Base-by-base conservation (phyloP, 108 stramenopile genomes). In the Asterionellopsis glacialis region DNA sequence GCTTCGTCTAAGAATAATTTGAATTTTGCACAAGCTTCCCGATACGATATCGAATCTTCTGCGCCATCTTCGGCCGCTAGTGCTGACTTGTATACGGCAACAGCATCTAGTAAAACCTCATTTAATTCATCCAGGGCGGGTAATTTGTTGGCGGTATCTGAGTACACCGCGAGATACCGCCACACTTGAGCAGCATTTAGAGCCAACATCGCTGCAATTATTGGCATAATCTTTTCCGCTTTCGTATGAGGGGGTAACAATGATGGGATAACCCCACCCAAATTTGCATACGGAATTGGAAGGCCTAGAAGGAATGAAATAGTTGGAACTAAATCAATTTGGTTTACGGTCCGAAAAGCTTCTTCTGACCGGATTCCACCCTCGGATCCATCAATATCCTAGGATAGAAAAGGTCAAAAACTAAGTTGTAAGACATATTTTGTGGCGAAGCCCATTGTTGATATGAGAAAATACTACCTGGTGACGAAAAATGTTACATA, bases 291-390 rank as follows among this genome's bases (percentile, higher is more conserved):
- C n/a, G 98, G 98, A 52, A 97, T 90, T 0, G 98, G 96, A 28
- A 95, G 51, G 2, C 97, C 95, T 38, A 97, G 54, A 19, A 95
- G 67, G 19, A 96, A 43, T 11, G 91, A 81, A 13, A 99, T 81
- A 9, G 97, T 97, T 18, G 98, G 96, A 0, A 96, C 96, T 33
- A 99, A 71, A 72, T 99, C 97, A 41, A 99, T 93, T 75, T 98
- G 97, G 47, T 79, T 67, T 24, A 87, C 79, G 11, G 80, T 72
- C 21, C 56, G 45, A 57, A 80, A 84, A 3, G 58, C 65, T 51
- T 68, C 70, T 53, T 75, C 49, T 55, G 68, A 64, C 19, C 25
- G 44, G 15, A 24, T 10, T 24, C 59, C 61, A 51, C 14, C 61
- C 23, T 63, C 61, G 22, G 45, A 22, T 45, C 59, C 59, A 47